Evolutionary conservation across 1,284 basidiomycete species (phyloP).

Genomic region (Sphagnurus paluster): DNA sequence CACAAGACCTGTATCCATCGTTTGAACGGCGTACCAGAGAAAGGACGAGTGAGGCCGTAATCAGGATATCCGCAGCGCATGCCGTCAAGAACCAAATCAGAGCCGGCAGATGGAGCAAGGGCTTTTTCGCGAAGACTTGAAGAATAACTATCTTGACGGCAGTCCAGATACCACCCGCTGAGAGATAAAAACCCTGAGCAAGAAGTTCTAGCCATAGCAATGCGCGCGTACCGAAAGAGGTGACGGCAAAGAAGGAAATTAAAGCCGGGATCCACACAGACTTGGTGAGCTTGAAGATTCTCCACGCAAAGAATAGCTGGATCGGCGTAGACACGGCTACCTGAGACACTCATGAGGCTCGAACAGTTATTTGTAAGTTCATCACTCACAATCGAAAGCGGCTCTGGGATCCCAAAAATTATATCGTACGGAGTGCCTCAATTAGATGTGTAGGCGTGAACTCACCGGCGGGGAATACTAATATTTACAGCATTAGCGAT

Average conservation of each 20-base stretch:
- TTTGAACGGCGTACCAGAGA: constrained; percentile 36
- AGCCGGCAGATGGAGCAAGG: constrained; percentile 41
- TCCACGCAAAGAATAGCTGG: constrained; percentile 55
- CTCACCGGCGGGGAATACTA: constrained; percentile 26
- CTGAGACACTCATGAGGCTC: constrained; percentile 2
- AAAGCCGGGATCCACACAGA: constrained; percentile 36
- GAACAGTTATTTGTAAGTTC: background rate
- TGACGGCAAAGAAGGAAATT: constrained; percentile 36
- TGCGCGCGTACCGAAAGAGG: constrained; percentile 36
- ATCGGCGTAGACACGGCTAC: constrained; percentile 42
- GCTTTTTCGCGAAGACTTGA: constrained; percentile 39
- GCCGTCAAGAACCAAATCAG: constrained; percentile 50
- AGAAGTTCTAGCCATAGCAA: background rate
- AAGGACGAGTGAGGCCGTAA: constrained; percentile 43
- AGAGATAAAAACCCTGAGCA: background rate
- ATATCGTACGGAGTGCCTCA: no score
- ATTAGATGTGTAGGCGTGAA: no score
- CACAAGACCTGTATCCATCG: background rate
- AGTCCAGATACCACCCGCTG: constrained; percentile 49
- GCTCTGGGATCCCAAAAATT: constrained; percentile 17
- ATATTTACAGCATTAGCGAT: background rate
- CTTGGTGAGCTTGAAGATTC: constrained; percentile 44
- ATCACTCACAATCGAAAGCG: constrained; percentile 23
- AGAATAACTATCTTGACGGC: constrained; percentile 33
- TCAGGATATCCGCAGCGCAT: constrained; percentile 45